Percentiles rank a stretch among this genome's conserved stretches.
phyloP scores from a whole-genome alignment of 106 monocot genomes.

The Acorus gramineus region DNA sequence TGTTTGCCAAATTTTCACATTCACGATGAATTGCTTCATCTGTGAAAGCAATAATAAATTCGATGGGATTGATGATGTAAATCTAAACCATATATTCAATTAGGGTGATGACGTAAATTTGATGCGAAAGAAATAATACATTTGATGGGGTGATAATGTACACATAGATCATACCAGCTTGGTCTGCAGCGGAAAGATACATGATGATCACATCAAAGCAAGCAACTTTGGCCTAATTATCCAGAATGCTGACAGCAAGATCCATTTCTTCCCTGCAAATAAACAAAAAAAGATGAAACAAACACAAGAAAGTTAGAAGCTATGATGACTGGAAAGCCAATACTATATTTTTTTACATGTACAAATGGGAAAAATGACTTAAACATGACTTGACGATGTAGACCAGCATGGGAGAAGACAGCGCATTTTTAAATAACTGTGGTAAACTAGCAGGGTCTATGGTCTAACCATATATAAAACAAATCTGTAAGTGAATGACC shows the following conservation, averaged over 20 bases:
- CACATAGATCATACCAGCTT: slow-evolving; percentile 35
- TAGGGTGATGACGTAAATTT: neutral
- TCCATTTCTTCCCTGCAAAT: slow-evolving; percentile 66
- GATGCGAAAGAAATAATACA: neutral
- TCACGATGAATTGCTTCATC: too few relatives aligned
- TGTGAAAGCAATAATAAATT: too few relatives aligned
- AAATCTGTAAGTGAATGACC: neutral
- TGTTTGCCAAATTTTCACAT: too few relatives aligned
- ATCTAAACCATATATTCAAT: too few relatives aligned
- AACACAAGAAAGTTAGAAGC: neutral
- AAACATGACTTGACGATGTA: slow-evolving; percentile 88
- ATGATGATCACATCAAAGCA: slow-evolving; percentile 90
- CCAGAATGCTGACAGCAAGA: slow-evolving; percentile 59
- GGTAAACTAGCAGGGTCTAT: slow-evolving; percentile 66
- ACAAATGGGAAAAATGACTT: slow-evolving; percentile 1
- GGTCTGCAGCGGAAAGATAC: slow-evolving; percentile 64
- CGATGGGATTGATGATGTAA: too few relatives aligned
- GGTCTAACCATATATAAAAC: slow-evolving; percentile 25
- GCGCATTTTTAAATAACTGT: slow-evolving; percentile 85
- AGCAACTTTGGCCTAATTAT: slow-evolving; percentile 70
- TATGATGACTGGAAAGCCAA: neutral
- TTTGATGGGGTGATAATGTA: neutral
- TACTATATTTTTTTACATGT: too few relatives aligned
- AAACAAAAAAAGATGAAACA: neutral
- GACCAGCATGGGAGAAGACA: slow-evolving; percentile 70